Conservation (phyloP, 1,139 yeast species). For the Scheffersomyces segobiensis region DNA sequence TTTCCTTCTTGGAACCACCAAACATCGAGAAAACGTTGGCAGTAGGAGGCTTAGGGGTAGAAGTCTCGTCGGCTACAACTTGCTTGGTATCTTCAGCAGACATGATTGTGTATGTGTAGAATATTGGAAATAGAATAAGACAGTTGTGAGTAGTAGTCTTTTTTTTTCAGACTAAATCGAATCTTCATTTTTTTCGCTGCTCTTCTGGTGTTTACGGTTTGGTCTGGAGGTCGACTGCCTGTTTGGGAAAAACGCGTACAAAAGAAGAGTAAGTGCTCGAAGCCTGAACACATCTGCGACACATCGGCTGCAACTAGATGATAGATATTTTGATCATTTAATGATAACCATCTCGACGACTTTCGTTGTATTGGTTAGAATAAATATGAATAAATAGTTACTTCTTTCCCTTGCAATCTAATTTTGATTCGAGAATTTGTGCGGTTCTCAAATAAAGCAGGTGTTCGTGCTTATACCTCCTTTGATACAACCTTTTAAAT, state of each 20-base stretch:
- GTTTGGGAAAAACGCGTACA: constrained; percentile 1
- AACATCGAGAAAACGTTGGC: constrained; percentile 86
- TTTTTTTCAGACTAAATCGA: constrained; percentile 1
- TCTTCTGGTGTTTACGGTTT: neutral
- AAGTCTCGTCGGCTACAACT: constrained; percentile 19
- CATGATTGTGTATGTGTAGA: constrained; percentile 19
- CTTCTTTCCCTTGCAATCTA: neutral
- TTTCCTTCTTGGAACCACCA: constrained; percentile 77
- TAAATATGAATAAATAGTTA: neutral
- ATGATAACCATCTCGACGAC: neutral
- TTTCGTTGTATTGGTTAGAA: neutral
- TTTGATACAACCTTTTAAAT: too few relatives aligned
- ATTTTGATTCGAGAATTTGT: too few relatives aligned
- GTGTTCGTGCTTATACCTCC: too few relatives aligned
- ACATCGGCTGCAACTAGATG: neutral
- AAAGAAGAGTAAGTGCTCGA: neutral
- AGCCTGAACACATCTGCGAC: neutral
- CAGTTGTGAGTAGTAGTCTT: neutral
- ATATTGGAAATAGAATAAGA: neutral
- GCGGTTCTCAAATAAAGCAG: neutral
- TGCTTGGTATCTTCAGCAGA: constrained; percentile 41
- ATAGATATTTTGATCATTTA: neutral
- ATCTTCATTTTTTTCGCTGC: neutral
- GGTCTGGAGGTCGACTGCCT: neutral
- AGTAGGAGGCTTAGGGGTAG: constrained; percentile 57